A percentile compares a stretch with the other conserved stretches of the same genome.
phyloP scores from a whole-genome alignment of 2,329 filamentous ascomycete genomes.

The Apiospora malaysiana region DNA sequence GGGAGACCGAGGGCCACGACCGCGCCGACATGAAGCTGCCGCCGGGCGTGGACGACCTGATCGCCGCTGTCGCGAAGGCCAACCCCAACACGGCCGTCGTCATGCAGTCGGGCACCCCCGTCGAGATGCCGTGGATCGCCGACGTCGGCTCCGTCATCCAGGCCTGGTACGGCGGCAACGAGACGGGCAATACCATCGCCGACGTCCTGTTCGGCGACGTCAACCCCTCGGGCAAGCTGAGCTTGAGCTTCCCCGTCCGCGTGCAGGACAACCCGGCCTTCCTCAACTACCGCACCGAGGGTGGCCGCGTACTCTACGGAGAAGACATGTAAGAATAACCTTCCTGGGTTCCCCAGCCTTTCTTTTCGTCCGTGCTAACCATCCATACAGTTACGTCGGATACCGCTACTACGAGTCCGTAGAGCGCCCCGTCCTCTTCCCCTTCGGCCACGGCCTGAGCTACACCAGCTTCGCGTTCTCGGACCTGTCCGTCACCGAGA shows the following conservation, averaged over 20 bases:
- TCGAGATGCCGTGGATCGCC: conserved; percentile 72
- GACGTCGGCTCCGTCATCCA: conserved; percentile 67
- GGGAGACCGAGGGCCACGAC: conserved; percentile 82
- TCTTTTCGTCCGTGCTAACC: too few species aligned
- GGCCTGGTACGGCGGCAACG: conserved; percentile 85
- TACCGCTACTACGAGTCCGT: conserved; percentile 60
- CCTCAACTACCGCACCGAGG: conserved; percentile 31
- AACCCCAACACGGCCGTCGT: conserved; percentile 76
- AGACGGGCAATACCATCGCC: conserved; percentile 64
- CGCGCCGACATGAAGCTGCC: conserved; percentile 81
- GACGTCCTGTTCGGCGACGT: conserved; percentile 66
- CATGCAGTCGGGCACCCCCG: conserved; percentile 78
- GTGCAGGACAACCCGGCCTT: conserved; percentile 55
- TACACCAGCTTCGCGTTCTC: conserved; percentile 49
- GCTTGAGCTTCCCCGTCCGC: conserved; percentile 62
- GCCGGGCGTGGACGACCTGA: conserved; percentile 72
- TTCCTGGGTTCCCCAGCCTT: too few species aligned
- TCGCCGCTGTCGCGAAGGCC: conserved; percentile 66
- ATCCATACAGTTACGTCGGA: too few species aligned
- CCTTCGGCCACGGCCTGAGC: conserved; percentile 61
- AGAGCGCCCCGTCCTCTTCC: conserved; percentile 56
- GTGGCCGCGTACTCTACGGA: conserved; percentile 30
- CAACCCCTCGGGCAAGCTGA: conserved; percentile 63
- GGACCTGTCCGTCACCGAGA: conserved; percentile 42
- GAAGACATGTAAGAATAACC: conserved; percentile 48